Evolutionary conservation across 176 grass and related monocot genomes (phyloP), one percentile per base, ranked within the genome.

Genomic region (Avena insularis): DNA sequence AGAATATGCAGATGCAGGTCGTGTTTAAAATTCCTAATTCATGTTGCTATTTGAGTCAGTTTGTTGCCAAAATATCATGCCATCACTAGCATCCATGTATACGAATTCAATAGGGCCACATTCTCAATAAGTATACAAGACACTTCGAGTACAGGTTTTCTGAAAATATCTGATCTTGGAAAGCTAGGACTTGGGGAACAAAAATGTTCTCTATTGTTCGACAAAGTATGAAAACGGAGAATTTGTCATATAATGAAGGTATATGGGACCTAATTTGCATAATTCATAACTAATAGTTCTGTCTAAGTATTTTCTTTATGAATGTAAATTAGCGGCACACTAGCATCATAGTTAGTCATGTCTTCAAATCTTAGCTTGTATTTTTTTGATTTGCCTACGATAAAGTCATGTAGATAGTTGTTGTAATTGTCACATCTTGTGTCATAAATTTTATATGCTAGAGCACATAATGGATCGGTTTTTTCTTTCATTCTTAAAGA

Each of bases 321-420:
- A 29, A 29, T 29, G 29, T 29, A 29, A 29, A 29, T 29, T 27
- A 48, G 47, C 74, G 82, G 71, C 77, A 67, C 46, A 80, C 55
- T 17, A 81, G 19, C 83, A 81, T 38, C 12, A 76, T 48, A 16
- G 69, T 49, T 68, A 68, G 81, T 85, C 83, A 85, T 76, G 77
- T 79, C 83, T 76, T 76, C 59, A 38, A 7, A 81, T 36, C 23
- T 75, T 54, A 59, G 47, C 17, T 75, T n/a, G 47, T 57, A 75
- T 75, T 76, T 85, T 89, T 36, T 36, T 36, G 12, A 76, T 47
- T 76, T 17, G 3, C 5, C 19, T 59, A 29, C 12, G 36, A 86
- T 85, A 59, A 76, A 85, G 57, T 67, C 35, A 81, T 81, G 66
- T 80, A 74, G 56, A 80, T 79, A 80, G 17, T 21, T 76, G 49